Conservation (phyloP, 176 grass and related monocot species). For the Bothriochloa decipiens region DNA sequence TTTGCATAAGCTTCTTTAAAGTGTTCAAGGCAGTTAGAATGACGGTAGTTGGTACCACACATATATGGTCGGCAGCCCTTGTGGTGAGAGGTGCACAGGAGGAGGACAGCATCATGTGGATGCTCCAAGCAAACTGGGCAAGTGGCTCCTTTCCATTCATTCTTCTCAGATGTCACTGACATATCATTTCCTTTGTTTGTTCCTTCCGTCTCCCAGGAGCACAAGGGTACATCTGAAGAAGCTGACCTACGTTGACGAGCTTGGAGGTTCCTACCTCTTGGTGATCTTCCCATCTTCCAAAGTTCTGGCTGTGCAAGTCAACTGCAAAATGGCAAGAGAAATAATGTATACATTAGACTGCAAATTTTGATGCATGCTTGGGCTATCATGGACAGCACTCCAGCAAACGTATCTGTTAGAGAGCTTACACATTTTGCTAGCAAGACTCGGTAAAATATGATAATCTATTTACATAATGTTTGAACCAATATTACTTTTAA, state of each 20-base stretch:
- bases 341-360: constrained; percentile 13
- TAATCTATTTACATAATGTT: constrained; percentile 5
- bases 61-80: constrained; percentile 96
- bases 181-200: constrained; percentile 44
- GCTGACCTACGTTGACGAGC: constrained; percentile 47
- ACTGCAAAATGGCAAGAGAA: constrained; percentile 24
- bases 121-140: constrained; percentile 93
- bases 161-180: constrained; percentile 59
- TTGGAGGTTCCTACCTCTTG: constrained; percentile 43
- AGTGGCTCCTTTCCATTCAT: constrained; percentile 79
- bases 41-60: constrained; percentile 83
- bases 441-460: background rate
- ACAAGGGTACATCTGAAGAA: constrained; percentile 46
- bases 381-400: background rate
- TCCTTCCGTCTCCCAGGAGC: constrained; percentile 40
- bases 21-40: constrained; percentile 91
- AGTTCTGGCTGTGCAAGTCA: constrained; percentile 23
- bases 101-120: constrained; percentile 96
- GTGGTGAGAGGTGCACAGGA: constrained; percentile 89
- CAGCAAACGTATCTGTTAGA: constrained; percentile 8
- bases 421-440: constrained; percentile 21
- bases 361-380: constrained; percentile 12
- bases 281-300: constrained; percentile 61
- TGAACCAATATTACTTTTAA: background rate
- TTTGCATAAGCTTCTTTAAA: constrained; percentile 79